These are phyloP conservation scores for Yamadazyma kanchanaburiensis DNA, from an alignment of 1,139 yeast genomes.

Conservation along the genomic window DNA sequence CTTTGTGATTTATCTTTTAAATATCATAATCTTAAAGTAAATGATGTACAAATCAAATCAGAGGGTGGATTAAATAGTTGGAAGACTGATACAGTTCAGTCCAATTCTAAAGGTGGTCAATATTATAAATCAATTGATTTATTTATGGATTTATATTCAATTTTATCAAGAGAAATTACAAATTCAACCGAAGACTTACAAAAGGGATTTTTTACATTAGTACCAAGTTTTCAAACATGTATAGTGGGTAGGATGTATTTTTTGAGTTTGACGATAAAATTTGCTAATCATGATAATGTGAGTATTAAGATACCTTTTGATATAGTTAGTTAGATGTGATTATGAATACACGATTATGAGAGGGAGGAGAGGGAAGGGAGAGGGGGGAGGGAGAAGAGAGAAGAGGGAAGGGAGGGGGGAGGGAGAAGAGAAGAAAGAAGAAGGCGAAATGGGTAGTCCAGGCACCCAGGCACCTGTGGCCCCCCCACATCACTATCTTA, in stretches of 20 bases:
- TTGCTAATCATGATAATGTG: conserved; percentile 28
- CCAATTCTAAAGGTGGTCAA: neutral
- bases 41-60: conserved; percentile 8
- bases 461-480: no score
- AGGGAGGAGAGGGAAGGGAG: no score
- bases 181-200: conserved; percentile 16
- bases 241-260: conserved; percentile 52
- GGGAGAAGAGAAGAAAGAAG: no score
- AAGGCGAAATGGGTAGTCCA: no score
- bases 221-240: conserved; percentile 61
- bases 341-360: no score
- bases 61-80: conserved; percentile 7
- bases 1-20: conserved; percentile 35
- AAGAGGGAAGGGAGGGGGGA: no score
- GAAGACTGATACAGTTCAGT: conserved; percentile 3
- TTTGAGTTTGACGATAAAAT: conserved; percentile 27
- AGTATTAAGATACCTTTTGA: conserved; percentile 35
- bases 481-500: no score
- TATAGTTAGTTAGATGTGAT: conserved; percentile 12
- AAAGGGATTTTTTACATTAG: conserved; percentile 35
- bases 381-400: no score
- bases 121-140: conserved; percentile 17
- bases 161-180: conserved; percentile 15
- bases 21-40: conserved; percentile 25
- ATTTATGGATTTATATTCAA: conserved; percentile 20